Evolutionary conservation across 2,329 filamentous ascomycete species (phyloP), one percentile per base, ranked within the genome.

Genomic region (Teratosphaeria gauchensis): DNA sequence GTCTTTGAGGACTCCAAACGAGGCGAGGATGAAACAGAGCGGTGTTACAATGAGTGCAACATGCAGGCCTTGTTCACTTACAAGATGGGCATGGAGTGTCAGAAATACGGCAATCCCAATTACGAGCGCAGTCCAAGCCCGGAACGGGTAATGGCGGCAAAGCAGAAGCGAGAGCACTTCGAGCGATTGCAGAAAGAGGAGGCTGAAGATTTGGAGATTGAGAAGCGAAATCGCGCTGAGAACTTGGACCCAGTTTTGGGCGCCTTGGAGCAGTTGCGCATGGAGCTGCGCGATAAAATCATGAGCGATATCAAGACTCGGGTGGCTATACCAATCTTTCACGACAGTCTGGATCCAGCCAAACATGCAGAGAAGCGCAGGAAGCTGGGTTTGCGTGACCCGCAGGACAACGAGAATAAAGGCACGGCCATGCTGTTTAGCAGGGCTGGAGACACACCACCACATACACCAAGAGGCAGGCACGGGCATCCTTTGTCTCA

Each of bases 11-110:
- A 92, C 66, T 89, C 85, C 1, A 82, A 83, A 57, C 79, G 81
- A 8, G 92, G 92, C 2, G 86, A 91, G 66, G 80, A 86, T 58
- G 91, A 96, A 73, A 87, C 90, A 0, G 86, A 89, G 65, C 82
- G 88, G 62, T 96, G 92, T 71, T 92, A 84, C 72, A 81, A 84
- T 57, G 82, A 86, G 56, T 91, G 89, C 64, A 86, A 96, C 71
- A 87, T 88, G 71, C 87, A 87, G 51, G 83, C 88, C 5, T 84
- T 99, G 63, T 99, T 99, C 76, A 96, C 88, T 1, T 97, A 97
- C 66, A 81, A 83, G 61, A 92, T 99, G 88, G 83, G 85, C 52
- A 95, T 99, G 90, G 88, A 92, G 70, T 85, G 90, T 58, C 87
- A 88, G 63, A 80, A 82, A 62, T 84, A 85, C 67, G 84, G 85